Evolutionary conservation across 345 rosid species (phyloP).

Genomic region (Nephelium lappaceum): DNA sequence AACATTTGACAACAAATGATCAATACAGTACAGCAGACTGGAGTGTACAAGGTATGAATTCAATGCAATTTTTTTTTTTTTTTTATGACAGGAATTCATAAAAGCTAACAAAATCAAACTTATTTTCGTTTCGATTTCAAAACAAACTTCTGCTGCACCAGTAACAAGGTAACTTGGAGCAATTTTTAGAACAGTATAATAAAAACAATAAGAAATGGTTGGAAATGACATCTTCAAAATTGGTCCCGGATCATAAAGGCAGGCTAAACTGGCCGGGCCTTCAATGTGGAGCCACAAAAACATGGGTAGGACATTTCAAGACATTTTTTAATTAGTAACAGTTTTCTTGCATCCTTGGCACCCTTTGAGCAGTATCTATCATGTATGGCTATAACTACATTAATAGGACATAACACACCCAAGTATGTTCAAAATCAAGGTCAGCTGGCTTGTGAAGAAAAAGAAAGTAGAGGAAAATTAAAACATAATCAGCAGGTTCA

Average conservation of each 20-base stretch:
- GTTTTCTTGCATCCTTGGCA: neutral
- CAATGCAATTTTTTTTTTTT: neutral
- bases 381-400: neutral
- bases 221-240: too few relatives aligned
- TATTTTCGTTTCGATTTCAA: too few relatives aligned
- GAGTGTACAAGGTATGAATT: neutral
- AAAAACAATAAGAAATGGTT: too few relatives aligned
- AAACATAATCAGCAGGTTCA: too few relatives aligned
- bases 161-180: too few relatives aligned
- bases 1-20: constrained; percentile 25
- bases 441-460: too few relatives aligned
- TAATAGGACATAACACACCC: too few relatives aligned
- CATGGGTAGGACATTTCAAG: neutral
- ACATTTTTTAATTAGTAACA: neutral
- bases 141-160: too few relatives aligned
- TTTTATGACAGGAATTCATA: neutral
- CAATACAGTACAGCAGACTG: constrained; percentile 21
- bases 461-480: too few relatives aligned
- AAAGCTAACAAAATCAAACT: neutral
- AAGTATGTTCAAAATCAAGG: too few relatives aligned
- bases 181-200: too few relatives aligned
- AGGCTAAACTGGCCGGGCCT: neutral
- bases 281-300: neutral
- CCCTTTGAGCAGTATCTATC: neutral
- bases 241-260: too few relatives aligned